Percentiles rank a stretch among this genome's conserved stretches.
Conservation (phyloP, 768 basidiomycete genomes). For the Kockovaella imperatae region DNA sequence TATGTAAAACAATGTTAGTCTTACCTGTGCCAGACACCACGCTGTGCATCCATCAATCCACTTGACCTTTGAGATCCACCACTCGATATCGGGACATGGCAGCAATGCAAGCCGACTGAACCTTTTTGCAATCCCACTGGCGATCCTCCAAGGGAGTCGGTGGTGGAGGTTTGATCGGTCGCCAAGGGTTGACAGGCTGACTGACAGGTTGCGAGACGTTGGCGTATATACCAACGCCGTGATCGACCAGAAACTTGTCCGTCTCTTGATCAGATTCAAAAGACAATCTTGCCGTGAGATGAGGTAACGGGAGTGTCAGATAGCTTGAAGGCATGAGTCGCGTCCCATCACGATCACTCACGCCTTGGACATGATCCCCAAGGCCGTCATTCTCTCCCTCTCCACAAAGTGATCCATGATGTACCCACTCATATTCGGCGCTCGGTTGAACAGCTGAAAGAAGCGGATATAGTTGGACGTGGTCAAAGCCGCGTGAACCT, state of each 20-base stretch:
- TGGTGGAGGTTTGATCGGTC: slow-evolving; percentile 49
- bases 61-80: slow-evolving; percentile 85
- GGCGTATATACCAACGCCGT: slow-evolving; percentile 59
- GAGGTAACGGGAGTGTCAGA: slow-evolving; percentile 63
- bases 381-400: slow-evolving; percentile 75
- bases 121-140: slow-evolving; percentile 45
- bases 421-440: slow-evolving; percentile 95
- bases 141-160: slow-evolving; percentile 33
- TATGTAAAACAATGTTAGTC: no score
- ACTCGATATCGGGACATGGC: slow-evolving; percentile 72
- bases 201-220: slow-evolving; percentile 37
- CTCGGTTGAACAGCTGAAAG: slow-evolving; percentile 71
- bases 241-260: slow-evolving; percentile 61
- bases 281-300: slow-evolving; percentile 71
- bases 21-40: no score
- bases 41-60: slow-evolving; percentile 42
- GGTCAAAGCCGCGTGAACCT: slow-evolving; percentile 77
- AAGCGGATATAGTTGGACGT: slow-evolving; percentile 91
- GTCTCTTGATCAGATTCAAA: slow-evolving; percentile 64
- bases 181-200: slow-evolving; percentile 22
- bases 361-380: slow-evolving; percentile 90
- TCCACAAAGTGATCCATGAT: slow-evolving; percentile 98
- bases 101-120: slow-evolving; percentile 49
- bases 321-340: slow-evolving; percentile 54
- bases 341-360: slow-evolving; percentile 48